Conservation (phyloP, 192 early-diverging fungal genomes). For the Backusella mclennaniae region DNA sequence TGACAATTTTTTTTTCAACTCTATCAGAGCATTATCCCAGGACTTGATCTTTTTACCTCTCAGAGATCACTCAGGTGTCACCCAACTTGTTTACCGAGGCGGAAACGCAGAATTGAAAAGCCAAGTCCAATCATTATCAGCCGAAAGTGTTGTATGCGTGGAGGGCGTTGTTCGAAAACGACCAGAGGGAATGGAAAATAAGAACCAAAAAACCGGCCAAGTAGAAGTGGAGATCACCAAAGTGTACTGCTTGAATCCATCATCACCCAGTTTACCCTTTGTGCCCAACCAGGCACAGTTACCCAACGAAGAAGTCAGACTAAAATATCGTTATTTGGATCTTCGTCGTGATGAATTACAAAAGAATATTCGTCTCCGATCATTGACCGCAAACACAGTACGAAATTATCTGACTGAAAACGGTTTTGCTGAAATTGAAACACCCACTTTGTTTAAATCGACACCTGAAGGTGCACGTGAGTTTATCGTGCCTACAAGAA, state of each 20-base stretch:
- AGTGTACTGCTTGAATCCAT: conserved; percentile 68
- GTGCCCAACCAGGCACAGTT: conserved; percentile 49
- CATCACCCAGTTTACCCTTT: conserved; percentile 60
- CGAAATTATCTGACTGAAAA: conserved; percentile 68
- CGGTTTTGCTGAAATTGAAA: conserved; percentile 89
- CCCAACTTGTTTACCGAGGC: conserved; percentile 67
- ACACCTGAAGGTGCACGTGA: conserved; percentile 93
- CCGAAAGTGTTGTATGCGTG: conserved; percentile 73
- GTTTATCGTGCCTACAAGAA: conserved; percentile 90
- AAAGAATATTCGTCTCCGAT: conserved; percentile 69
- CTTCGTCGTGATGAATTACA: conserved; percentile 77
- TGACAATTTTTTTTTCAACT: background rate
- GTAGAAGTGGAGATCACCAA: conserved; percentile 69
- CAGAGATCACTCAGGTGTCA: conserved; percentile 72
- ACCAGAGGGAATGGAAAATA: conserved; percentile 46
- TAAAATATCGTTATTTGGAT: conserved; percentile 79
- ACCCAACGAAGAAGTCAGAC: conserved; percentile 75
- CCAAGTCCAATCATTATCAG: conserved; percentile 51
- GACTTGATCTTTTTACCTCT: conserved; percentile 76
- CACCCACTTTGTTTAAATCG: conserved; percentile 86
- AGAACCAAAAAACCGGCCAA: conserved; percentile 51
- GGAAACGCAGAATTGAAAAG: conserved; percentile 15
- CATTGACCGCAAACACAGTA: conserved; percentile 61
- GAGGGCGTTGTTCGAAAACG: conserved; percentile 62
- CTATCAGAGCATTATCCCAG: conserved; percentile 60